A percentile compares a stretch with the other conserved stretches of the same genome.
Evolutionary conservation across 2,329 filamentous ascomycete species (phyloP).

Genomic region (Calonectria hawksworthii): DNA sequence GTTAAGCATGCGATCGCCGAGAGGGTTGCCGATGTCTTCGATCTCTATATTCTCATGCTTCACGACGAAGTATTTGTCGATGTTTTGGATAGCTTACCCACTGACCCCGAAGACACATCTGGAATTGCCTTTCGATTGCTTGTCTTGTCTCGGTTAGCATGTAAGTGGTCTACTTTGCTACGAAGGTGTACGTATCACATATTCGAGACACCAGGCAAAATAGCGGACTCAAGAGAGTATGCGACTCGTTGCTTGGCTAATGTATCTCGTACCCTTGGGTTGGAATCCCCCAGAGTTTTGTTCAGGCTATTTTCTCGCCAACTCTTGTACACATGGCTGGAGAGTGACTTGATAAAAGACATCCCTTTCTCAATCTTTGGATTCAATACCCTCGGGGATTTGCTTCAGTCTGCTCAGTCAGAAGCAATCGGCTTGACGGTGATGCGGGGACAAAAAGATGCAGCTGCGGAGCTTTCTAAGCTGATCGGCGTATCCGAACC

Average conservation of each 20-base stretch:
- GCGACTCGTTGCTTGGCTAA: constrained; percentile 78
- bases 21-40: constrained; percentile 81
- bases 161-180: constrained; percentile 87
- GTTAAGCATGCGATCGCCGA: constrained; percentile 84
- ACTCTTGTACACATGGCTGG: constrained; percentile 91
- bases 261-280: constrained; percentile 75
- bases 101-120: constrained; percentile 78
- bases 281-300: constrained; percentile 77
- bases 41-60: constrained; percentile 82
- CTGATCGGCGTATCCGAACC: constrained; percentile 67
- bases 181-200: constrained; percentile 93
- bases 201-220: constrained; percentile 87
- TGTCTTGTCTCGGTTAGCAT: constrained; percentile 82
- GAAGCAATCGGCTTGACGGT: constrained; percentile 86
- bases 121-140: constrained; percentile 88
- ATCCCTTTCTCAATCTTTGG: constrained; percentile 91
- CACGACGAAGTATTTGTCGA: constrained; percentile 91
- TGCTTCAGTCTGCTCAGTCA: constrained; percentile 79
- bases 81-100: constrained; percentile 83
- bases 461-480: constrained; percentile 71
- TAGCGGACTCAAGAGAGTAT: constrained; percentile 75
- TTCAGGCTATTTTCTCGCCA: constrained; percentile 91
- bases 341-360: constrained; percentile 73
- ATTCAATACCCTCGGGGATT: constrained; percentile 76
- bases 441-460: constrained; percentile 81